Conservation (phyloP, 495 filamentous ascomycete genomes). For the Apodospora peruviana region DNA sequence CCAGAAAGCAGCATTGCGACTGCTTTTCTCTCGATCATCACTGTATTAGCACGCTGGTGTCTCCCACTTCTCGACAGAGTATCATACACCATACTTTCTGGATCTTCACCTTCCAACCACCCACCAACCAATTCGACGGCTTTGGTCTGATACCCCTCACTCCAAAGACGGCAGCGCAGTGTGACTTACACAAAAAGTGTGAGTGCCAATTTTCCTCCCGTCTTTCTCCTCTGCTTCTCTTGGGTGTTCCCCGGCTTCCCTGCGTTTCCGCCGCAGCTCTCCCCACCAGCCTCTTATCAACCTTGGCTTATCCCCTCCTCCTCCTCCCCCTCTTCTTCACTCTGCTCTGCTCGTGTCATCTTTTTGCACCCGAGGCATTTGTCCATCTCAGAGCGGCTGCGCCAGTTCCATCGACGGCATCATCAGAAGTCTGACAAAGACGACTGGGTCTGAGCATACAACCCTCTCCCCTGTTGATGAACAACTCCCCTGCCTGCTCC, state of each 20-base stretch:
- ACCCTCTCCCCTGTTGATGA: background rate
- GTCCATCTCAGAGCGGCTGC: too few species aligned
- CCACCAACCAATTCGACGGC: slow-evolving; percentile 7
- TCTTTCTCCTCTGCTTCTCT: slow-evolving; percentile 8
- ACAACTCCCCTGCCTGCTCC: slow-evolving; percentile 5
- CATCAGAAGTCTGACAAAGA: background rate
- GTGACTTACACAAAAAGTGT: slow-evolving; percentile 26
- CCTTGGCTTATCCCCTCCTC: slow-evolving; percentile 5
- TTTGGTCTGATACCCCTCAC: slow-evolving; percentile 25
- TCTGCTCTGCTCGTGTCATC: slow-evolving; percentile 1
- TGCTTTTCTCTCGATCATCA: slow-evolving; percentile 14
- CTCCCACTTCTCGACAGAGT: too few species aligned
- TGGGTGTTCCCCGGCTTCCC: slow-evolving; percentile 10
- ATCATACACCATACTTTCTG: slow-evolving; percentile 1
- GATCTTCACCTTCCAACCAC: slow-evolving; percentile 7
- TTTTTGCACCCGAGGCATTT: background rate
- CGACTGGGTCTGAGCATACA: background rate
- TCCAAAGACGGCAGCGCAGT: slow-evolving; percentile 27
- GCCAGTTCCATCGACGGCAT: background rate
- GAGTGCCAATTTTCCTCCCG: slow-evolving; percentile 22
- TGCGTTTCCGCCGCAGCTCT: slow-evolving; percentile 4
- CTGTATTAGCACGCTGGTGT: background rate
- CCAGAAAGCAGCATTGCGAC: slow-evolving; percentile 21
- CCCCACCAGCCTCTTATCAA: slow-evolving; percentile 17
- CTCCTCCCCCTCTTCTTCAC: slow-evolving; percentile 5